phyloP scores from a whole-genome alignment of 441 rosid species.

The Gossypium gossypioides region DNA sequence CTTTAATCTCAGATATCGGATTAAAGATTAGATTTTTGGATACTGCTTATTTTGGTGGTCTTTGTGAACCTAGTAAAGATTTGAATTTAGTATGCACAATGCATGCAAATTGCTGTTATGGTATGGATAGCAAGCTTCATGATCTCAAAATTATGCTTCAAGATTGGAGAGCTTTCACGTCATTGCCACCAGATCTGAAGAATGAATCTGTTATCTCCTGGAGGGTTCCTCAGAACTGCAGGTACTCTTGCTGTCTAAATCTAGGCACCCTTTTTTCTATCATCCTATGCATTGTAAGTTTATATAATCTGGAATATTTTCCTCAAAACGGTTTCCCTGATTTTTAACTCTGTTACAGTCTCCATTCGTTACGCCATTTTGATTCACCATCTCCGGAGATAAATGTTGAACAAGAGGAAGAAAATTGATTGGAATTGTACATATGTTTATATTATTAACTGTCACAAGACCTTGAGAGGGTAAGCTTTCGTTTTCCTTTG shows the following conservation, averaged over 20 bases:
- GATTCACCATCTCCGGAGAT: conserved; percentile 18
- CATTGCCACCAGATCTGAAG: conserved; percentile 38
- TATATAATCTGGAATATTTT: background rate
- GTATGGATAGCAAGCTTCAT: conserved; percentile 58
- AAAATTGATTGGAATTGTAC: conserved; percentile 4
- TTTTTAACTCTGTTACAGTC: conserved; percentile 27
- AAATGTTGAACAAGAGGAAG: conserved; percentile 5
- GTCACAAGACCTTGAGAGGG: background rate
- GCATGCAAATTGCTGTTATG: conserved; percentile 85
- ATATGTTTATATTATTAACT: background rate
- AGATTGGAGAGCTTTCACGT: conserved; percentile 58
- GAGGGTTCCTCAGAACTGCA: conserved; percentile 63
- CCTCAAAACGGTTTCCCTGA: background rate
- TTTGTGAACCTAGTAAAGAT: conserved; percentile 79
- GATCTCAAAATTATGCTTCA: conserved; percentile 72
- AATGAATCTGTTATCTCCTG: conserved; percentile 35
- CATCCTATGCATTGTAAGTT: background rate
- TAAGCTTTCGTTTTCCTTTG: background rate
- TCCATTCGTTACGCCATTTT: conserved; percentile 18
- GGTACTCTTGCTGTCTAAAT: conserved; percentile 10
- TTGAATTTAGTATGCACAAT: conserved; percentile 71
- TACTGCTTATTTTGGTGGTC: conserved; percentile 76
- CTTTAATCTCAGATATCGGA: conserved; percentile 43
- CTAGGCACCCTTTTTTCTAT: background rate
- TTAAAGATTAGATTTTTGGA: conserved; percentile 65